Base-by-base conservation (phyloP, 768 basidiomycete species). In the Megacollybia marginata region DNA sequence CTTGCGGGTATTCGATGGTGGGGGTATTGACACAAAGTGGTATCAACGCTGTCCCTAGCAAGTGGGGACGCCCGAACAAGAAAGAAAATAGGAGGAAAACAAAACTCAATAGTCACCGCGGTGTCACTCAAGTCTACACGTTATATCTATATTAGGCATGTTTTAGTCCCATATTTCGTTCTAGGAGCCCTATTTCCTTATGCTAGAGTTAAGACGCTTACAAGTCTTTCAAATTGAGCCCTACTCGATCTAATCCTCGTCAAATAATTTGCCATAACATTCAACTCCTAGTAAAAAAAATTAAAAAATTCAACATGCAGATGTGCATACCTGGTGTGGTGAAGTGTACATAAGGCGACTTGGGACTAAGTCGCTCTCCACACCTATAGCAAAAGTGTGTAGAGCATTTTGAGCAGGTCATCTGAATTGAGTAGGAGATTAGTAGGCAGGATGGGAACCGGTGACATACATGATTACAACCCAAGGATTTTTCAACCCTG, bases 371-470 rank as follows among this genome's bases (percentile, higher is more conserved):
- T 55, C 71, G 74, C 1, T 64, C 50, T 5, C 85, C 89, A 60
- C 90, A 92, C 5, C 82, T 76, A 57, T 88, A 92, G 69, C 90
- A 92, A 58, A 90, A 92, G 59, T 92, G 90, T 46, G 78, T 72
- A 31, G 65, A 59, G 64, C 90, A 92, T 55, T 80, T 83, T n/a
- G 70, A 65, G 57, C 85, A 91, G 7, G 78, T 85, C 87, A 89
- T 89, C 87, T 88, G 9, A 48, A 52, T 44, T 33, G 58, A 55
- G 19, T 15, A 11, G 44, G 33, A 13, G 40, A 46, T 49, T 51
- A n/a, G 46, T 51, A n/a, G 46, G 48, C 38, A 36, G 46, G 43
- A 42, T 48, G 19, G 28, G 43, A 5, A 18, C 8, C 42, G 6
- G 23, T 38, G 52, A 69, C 83, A 53, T 69, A 92, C 91, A 67